Conservation (phyloP, 148 eudicot genomes). For the Arctostaphylos glauca region DNA sequence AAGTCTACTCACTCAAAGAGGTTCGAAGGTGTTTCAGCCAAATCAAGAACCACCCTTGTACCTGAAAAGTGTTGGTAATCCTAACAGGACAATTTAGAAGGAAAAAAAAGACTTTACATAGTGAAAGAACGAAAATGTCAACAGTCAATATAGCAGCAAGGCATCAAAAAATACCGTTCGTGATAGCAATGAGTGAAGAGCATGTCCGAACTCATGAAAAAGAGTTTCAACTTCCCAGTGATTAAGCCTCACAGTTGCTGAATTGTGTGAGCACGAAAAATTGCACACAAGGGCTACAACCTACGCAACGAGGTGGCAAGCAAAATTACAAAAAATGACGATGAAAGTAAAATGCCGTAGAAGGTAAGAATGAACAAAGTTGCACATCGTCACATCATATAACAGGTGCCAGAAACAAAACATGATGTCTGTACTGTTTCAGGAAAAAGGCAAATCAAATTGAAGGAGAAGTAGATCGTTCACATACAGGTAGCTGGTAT, state of each 20-base stretch:
- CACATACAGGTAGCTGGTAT: conserved; percentile 88
- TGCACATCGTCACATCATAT: background rate
- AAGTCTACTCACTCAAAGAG: conserved; percentile 81
- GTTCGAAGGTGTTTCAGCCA: conserved; percentile 97
- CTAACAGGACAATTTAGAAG: conserved; percentile 34
- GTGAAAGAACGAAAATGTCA: conserved; percentile 4
- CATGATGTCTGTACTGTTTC: background rate
- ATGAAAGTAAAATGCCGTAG: background rate
- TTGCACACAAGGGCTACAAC: conserved; percentile 96
- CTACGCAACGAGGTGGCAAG: conserved; percentile 39
- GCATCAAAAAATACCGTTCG: conserved; percentile 59
- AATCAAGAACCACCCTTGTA: conserved; percentile 88
- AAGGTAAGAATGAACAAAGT: conserved; percentile 1
- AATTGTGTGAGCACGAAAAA: conserved; percentile 54
- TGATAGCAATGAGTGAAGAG: conserved; percentile 93
- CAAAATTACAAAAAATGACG: background rate
- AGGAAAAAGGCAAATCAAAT: conserved; percentile 4
- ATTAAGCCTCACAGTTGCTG: conserved; percentile 52
- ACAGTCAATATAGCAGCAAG: conserved; percentile 13
- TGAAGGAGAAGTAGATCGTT: background rate
- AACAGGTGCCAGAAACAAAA: background rate
- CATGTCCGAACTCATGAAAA: conserved; percentile 98
- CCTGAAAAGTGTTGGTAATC: conserved; percentile 98
- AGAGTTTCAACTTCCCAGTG: conserved; percentile 96
- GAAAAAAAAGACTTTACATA: background rate